Evolutionary conservation across 148 eudicot species (phyloP).

Genomic region (Linanthus parryae): DNA sequence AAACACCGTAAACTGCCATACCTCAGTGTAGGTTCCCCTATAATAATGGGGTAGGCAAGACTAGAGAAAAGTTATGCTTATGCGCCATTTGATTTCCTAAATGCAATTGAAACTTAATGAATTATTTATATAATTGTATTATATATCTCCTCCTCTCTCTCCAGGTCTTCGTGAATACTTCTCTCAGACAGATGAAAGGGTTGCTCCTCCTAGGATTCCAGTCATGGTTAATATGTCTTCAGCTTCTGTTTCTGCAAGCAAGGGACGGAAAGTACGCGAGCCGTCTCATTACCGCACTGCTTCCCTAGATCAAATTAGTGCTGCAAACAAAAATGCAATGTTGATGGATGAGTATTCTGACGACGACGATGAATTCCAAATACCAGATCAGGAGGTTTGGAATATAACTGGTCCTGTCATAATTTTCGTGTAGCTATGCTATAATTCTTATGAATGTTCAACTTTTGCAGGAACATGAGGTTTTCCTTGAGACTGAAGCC

Average conservation of each 20-base stretch:
- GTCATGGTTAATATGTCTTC: slow-evolving; percentile 98
- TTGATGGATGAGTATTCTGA: slow-evolving; percentile 93
- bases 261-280: slow-evolving; percentile 46
- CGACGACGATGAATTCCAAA: slow-evolving; percentile 88
- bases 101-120: background rate
- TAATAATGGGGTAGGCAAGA: too few relatives aligned
- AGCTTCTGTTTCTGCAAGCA: slow-evolving; percentile 56
- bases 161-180: slow-evolving; percentile 91
- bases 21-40: too few relatives aligned
- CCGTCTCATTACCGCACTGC: slow-evolving; percentile 37
- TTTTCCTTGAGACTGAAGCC: slow-evolving; percentile 34
- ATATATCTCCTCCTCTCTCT: slow-evolving; percentile 9
- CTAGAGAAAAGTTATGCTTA: background rate
- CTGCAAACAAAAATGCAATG: slow-evolving; percentile 58
- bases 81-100: slow-evolving; percentile 1
- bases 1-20: too few relatives aligned
- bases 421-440: background rate
- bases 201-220: slow-evolving; percentile 86
- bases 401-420: slow-evolving; percentile 8
- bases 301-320: slow-evolving; percentile 51
- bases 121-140: background rate
- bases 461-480: slow-evolving; percentile 31
- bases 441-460: slow-evolving; percentile 2
- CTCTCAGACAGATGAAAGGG: slow-evolving; percentile 87
- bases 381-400: slow-evolving; percentile 77